Evolutionary conservation across 1,284 basidiomycete species (phyloP), one percentile per base, ranked within the genome.

Genomic region (Schizophyllum amplum): DNA sequence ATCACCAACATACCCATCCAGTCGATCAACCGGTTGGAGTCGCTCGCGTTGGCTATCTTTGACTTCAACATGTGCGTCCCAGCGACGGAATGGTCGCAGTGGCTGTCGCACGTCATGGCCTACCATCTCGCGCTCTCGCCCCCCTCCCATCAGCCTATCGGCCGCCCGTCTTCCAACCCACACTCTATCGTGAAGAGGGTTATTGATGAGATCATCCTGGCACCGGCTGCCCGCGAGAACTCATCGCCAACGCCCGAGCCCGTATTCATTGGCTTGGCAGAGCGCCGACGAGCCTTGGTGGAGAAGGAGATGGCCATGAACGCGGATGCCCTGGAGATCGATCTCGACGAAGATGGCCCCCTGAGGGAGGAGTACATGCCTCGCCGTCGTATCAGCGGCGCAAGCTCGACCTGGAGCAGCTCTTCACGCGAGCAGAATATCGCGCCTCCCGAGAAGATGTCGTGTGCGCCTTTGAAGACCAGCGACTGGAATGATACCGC

Each of bases 321-420:
- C 21, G 64, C 74, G 51, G 83, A 85, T 57, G 75, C 77, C 1
- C 66, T 81, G 55, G 86, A 89, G 62, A 86, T 91, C 55, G 83
- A 91, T 69, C 72, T 91, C 50, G 88, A 91, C 63, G 86, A 89
- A 65, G 87, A 90, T 66, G 88, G 88, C 5, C 88, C 88, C 24
- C 73, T 91, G 53, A 74, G 87, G 55, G 85, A 88, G 66, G 88
- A 91, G 65, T 91, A 91, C 61, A 67, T 90, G 57, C 89, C 89
- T 11, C 82, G 75, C 62, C 84, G 86, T 54, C 84, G 84, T 54
- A 67, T 74, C 57, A 79, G 73, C 63, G 70, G 71, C 24, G 66
- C 70, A 50, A 67, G 60, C 42, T 69, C 69, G 4, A 59, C 67
- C 20, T 67, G 65, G 55, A 69, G 65, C 57, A 62, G 62, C 48